Conservation (phyloP, 768 basidiomycete genomes). For the Lepiota subincarnata region DNA sequence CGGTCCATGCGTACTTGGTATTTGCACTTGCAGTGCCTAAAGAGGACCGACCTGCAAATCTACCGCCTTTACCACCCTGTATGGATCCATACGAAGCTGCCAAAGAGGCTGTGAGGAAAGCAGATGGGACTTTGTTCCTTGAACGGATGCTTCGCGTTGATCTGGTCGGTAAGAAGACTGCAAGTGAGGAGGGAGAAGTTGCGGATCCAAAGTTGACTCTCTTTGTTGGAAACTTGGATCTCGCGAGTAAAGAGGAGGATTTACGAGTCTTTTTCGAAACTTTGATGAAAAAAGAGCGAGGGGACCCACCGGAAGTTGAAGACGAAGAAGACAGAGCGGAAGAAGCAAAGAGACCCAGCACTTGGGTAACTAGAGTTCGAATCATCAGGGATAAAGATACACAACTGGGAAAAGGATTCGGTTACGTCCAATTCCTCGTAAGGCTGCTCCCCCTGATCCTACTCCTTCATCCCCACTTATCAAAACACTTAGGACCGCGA, state of each 20-base stretch:
- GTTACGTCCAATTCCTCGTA: conserved; percentile 86
- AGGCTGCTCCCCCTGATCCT: conserved; percentile 23
- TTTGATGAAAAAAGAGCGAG: conserved; percentile 65
- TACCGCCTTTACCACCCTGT: conserved; percentile 44
- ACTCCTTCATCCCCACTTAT: not conserved
- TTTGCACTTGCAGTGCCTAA: conserved; percentile 65
- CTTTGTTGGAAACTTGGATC: conserved; percentile 93
- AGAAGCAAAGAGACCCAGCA: conserved; percentile 30
- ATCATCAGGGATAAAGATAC: conserved; percentile 88
- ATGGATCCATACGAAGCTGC: conserved; percentile 76
- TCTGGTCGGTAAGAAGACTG: conserved; percentile 35
- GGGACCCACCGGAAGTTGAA: conserved; percentile 38
- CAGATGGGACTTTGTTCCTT: conserved; percentile 71
- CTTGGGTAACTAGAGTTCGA: conserved; percentile 83
- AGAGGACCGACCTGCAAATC: conserved; percentile 38
- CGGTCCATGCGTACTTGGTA: conserved; percentile 86
- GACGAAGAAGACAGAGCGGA: conserved; percentile 23
- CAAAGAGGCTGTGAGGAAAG: conserved; percentile 46
- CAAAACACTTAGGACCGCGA: conserved; percentile 62
- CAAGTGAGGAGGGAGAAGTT: conserved; percentile 18
- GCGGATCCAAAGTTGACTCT: conserved; percentile 77
- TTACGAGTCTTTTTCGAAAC: conserved; percentile 83
- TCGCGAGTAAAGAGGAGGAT: conserved; percentile 88
- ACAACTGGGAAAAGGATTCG: conserved; percentile 93
- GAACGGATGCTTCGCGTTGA: conserved; percentile 81